Conservation (phyloP, 345 rosid species). For the Populus ilicifolia region DNA sequence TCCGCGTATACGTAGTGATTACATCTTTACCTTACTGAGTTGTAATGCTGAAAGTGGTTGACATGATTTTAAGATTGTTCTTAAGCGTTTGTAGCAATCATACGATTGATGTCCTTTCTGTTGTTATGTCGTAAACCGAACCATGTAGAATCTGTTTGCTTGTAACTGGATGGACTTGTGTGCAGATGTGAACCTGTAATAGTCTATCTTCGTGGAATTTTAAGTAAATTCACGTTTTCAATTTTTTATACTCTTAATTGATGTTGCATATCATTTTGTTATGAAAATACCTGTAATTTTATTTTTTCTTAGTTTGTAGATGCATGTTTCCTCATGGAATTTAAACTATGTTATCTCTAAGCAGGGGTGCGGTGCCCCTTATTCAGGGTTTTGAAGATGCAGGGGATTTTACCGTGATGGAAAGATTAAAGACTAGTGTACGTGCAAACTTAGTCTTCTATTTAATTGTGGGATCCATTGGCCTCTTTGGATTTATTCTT, state of each 20-base stretch:
- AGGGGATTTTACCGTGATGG: conserved; percentile 86
- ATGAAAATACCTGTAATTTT: conserved; percentile 8
- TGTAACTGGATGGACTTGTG: not conserved
- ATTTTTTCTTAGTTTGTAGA: conserved; percentile 19
- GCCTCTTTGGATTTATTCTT: conserved; percentile 86
- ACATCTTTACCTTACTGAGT: not conserved
- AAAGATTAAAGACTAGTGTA: conserved; percentile 86
- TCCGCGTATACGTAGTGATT: no score
- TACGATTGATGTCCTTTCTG: not conserved
- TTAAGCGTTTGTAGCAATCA: not conserved
- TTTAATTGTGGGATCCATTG: conserved; percentile 79
- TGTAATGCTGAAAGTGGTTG: not conserved
- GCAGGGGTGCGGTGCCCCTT: conserved; percentile 99
- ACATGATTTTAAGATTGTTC: not conserved
- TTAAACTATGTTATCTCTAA: conserved; percentile 53
- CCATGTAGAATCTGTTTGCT: not conserved
- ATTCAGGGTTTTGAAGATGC: conserved; percentile 99
- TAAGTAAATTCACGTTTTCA: not conserved
- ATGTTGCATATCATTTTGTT: not conserved
- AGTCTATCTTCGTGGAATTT: not conserved
- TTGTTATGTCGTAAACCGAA: not conserved
- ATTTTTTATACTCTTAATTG: not conserved
- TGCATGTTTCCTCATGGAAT: conserved; percentile 39
- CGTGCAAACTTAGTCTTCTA: conserved; percentile 91
- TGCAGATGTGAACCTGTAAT: not conserved